phyloP scores from a whole-genome alignment of 1,139 yeast species.

The Saccharomyces hybrid region DNA sequence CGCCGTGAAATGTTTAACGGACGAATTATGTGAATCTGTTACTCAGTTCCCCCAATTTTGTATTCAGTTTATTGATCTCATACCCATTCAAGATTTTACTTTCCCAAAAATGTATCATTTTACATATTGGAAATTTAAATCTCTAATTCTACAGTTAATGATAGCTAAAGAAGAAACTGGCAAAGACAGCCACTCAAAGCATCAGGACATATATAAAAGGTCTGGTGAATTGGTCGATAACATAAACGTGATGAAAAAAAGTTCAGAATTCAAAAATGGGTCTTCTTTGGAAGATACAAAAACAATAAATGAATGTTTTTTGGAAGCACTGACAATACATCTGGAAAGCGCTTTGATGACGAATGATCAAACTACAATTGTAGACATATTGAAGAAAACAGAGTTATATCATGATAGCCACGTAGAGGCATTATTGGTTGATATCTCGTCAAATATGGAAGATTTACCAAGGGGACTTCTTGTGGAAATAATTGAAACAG shows the following conservation, averaged over 20 bases:
- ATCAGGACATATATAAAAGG: background rate
- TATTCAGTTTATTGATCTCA: conserved; percentile 10
- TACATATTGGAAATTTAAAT: conserved; percentile 17
- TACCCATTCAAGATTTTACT: conserved; percentile 18
- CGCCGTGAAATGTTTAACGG: conserved; percentile 12
- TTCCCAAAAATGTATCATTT: conserved; percentile 16
- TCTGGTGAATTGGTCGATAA: background rate
- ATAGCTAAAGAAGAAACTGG: background rate
- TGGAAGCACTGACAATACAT: background rate
- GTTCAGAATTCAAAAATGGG: conserved; percentile 1
- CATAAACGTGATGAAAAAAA: background rate
- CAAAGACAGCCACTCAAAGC: too few relatives aligned
- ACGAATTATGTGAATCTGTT: conserved; percentile 1
- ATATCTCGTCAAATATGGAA: background rate
- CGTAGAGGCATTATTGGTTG: conserved; percentile 4
- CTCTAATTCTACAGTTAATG: conserved; percentile 6
- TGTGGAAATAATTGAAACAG: conserved; percentile 1
- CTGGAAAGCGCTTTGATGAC: conserved; percentile 1
- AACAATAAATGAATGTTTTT: conserved; percentile 1
- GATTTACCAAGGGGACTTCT: conserved; percentile 4
- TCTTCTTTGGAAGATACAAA: conserved; percentile 1
- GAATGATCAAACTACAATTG: conserved; percentile 1
- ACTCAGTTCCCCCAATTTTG: conserved; percentile 8
- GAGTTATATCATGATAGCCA: background rate
- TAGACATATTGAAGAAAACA: conserved; percentile 2